Evolutionary conservation across 2,329 filamentous ascomycete genomes (phyloP), one percentile per base, ranked within the genome.

Genomic region (Cadophora sp.): DNA sequence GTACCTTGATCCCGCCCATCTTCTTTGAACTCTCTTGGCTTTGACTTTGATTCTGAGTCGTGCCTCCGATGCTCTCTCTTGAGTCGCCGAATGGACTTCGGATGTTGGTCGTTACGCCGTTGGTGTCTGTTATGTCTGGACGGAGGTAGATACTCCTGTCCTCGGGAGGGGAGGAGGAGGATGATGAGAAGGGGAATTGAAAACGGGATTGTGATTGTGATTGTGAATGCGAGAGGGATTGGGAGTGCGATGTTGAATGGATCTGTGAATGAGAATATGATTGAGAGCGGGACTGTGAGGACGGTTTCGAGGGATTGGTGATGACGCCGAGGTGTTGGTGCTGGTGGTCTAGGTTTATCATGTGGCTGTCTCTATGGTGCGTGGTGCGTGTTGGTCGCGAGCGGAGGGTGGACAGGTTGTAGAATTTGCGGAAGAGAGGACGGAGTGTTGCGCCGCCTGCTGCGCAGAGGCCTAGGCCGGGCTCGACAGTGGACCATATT

Each of bases 401-500:
- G 34, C 46, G n/a, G 48, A 50, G 46, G 22, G 64, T 66, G 26
- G 72, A 50, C 50, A 71, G 37, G 4, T 62, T 55, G 51, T 71
- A 73, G 70, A 75, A 76, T 7, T 68, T 70, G 8, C 66, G 68
- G 72, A 79, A 72, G 62, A 86, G 77, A 0, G 84, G 84, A 0
- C 82, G 81, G 6, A 85, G 77, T 0, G 83, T 84, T 6, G 83
- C 81, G 7, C 83, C 79, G 27, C 80, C 80, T n/a, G 81, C 82
- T 8, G 83, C 84, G 7, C 81, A 81, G 70, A 86, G 81, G 59
- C 83, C 82, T 1, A 86, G 78, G 14, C 81, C 82, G 43, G 81
- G 77, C 64, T 86, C 84, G 7, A 81, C 76, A 0, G 80, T 82
- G 1, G 83, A 84, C 82, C 83, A 85, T 71, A 85, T 82, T 19